These are phyloP conservation scores for Thalassiosira profunda DNA, from an alignment of 108 stramenopile species.

Conservation along the genomic window DNA sequence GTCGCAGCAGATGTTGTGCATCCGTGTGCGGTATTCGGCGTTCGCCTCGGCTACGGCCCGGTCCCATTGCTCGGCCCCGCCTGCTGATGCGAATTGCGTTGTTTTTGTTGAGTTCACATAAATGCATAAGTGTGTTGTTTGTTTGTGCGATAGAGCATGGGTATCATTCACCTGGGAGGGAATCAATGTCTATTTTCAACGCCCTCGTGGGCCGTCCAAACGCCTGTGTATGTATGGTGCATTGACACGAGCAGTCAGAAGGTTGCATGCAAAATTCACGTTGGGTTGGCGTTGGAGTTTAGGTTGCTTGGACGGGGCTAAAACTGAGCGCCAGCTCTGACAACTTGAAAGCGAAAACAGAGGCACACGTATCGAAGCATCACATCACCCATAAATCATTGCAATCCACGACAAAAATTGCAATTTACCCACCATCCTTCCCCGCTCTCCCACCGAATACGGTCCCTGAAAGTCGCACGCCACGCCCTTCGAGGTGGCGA, in stretches of 20 bases:
- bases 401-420: neutral
- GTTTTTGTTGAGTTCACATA: neutral
- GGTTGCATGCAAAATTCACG: too few species aligned
- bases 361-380: neutral
- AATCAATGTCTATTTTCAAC: conserved; percentile 48
- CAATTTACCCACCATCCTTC: conserved; percentile 59
- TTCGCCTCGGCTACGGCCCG: conserved; percentile 86
- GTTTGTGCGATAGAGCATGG: neutral
- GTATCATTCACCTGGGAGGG: conserved; percentile 24
- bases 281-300: too few species aligned
- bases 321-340: neutral
- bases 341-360: conserved; percentile 18
- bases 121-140: neutral
- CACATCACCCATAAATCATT: neutral
- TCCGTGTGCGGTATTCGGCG: conserved; percentile 81
- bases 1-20: conserved; percentile 98
- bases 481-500: conserved; percentile 84
- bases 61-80: conserved; percentile 82
- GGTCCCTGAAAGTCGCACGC: conserved; percentile 97
- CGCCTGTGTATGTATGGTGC: neutral
- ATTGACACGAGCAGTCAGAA: too few species aligned
- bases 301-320: conserved; percentile 1
- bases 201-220: conserved; percentile 76
- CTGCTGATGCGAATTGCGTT: neutral
- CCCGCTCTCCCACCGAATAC: conserved; percentile 87